Evolutionary conservation across 1,284 basidiomycete species (phyloP), one percentile per base, ranked within the genome.

Genomic region (Leccinum subrobustum): DNA sequence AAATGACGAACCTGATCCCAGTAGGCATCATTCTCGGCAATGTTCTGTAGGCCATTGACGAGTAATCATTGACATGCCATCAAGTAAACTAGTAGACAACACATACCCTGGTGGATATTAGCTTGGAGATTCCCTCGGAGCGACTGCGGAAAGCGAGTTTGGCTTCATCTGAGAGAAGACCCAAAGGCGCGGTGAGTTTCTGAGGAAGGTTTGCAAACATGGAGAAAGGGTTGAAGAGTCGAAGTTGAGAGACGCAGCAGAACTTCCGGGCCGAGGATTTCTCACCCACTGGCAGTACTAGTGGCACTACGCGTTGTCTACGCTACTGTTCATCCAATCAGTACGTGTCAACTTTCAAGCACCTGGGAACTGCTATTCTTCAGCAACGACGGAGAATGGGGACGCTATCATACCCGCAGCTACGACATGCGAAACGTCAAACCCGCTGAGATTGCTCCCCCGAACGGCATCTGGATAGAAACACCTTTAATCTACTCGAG

Each of bases 81-180:
- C 37, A 31, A 57, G 37, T 31, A 27, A 53, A 52, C 33, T 18
- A 50, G 48, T 37, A 33, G 51, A 52, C n/a, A 44, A 56, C 20
- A 48, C 63, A 51, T 52, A 94, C 92, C 66, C 89, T 83, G 20
- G 80, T 82, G 18, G 85, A 80, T 52, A 87, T 83, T 42, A 96
- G 74, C 70, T 91, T 90, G 59, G 86, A 81, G 56, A 95, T 87
- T 7, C 94, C 94, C 48, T 83, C 82, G 1, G 90, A 84, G 62
- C 89, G 87, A 66, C 87, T 92, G 54, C 92, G 86, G 74, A 96
- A 96, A 20, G 89, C 87, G 25, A 96, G 85, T 75, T 95, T 95
- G 33, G 92, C 86, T 70, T 94, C 92, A 71, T 96, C 93, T 9
- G 88, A 87, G 25, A 92, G 75, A n/a, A 93, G 72, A n/a, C 87